Conservation (phyloP, 306 rosid species). For the Malus orientalis region DNA sequence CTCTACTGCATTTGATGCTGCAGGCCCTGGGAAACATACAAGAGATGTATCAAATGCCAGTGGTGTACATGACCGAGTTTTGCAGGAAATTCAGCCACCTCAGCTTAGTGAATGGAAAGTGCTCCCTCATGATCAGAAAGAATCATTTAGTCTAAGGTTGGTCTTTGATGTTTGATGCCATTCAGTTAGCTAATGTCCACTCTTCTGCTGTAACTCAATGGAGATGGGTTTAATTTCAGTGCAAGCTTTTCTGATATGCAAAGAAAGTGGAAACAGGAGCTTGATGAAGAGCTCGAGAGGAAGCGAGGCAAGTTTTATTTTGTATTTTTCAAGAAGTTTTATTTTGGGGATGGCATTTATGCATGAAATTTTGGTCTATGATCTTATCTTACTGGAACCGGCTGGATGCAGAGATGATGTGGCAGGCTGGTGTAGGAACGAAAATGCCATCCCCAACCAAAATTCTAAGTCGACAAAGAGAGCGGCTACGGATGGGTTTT, state of each 20-base stretch:
- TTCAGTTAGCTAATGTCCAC: constrained; percentile 8
- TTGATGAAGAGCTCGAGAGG: constrained; percentile 67
- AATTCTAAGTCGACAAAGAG: constrained; percentile 33
- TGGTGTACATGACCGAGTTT: constrained; percentile 38
- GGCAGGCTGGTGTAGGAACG: constrained; percentile 59
- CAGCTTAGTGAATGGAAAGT: constrained; percentile 53
- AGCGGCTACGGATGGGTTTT: constrained; percentile 16
- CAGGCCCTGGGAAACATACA: constrained; percentile 38
- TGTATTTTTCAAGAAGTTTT: background rate
- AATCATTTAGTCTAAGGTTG: constrained; percentile 48
- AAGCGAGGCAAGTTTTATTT: constrained; percentile 53
- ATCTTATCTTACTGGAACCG: background rate
- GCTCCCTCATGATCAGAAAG: constrained; percentile 34
- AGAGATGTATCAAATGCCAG: constrained; percentile 35
- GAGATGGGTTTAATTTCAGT: constrained; percentile 31
- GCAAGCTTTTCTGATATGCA: constrained; percentile 62
- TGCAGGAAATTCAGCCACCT: constrained; percentile 77
- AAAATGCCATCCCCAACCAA: constrained; percentile 54
- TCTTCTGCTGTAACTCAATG: background rate
- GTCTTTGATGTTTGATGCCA: constrained; percentile 11
- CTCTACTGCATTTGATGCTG: constrained; percentile 35
- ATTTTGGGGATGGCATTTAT: too few species aligned
- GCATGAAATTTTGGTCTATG: background rate
- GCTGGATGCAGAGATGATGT: constrained; percentile 68
- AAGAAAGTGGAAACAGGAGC: constrained; percentile 90